Conservation (phyloP, 306 rosid genomes). For the Quercus alba region DNA sequence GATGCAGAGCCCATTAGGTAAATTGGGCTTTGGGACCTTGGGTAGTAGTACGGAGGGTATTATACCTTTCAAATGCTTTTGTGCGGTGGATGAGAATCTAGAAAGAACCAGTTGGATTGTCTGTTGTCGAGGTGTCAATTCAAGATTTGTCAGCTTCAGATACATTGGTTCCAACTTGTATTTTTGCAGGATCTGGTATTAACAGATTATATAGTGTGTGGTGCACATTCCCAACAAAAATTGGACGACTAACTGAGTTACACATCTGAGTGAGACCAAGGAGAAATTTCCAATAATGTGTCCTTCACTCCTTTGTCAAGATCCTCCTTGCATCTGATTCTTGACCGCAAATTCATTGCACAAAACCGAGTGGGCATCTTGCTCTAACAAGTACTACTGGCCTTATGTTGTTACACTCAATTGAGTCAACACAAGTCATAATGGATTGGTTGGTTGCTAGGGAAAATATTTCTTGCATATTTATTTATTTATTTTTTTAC, state of each 20-base stretch:
- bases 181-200: neutral
- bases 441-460: too few relatives aligned
- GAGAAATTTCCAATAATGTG: neutral
- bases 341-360: neutral
- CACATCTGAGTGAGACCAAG: neutral
- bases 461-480: too few relatives aligned
- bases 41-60: neutral
- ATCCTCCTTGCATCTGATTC: neutral
- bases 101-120: neutral
- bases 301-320: neutral
- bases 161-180: conserved; percentile 17
- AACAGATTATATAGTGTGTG: neutral
- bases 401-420: too few relatives aligned
- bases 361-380: too few relatives aligned
- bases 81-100: neutral
- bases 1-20: neutral
- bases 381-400: too few relatives aligned
- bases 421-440: too few relatives aligned
- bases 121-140: conserved; percentile 27
- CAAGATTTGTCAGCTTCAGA: conserved; percentile 31
- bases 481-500: too few relatives aligned
- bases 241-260: conserved; percentile 17
- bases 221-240: conserved; percentile 23
- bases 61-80: neutral
- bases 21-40: neutral